Percentiles rank a stretch among this genome's conserved stretches.
Conservation (phyloP, 768 basidiomycete species). For the Boletus coccyginus region DNA sequence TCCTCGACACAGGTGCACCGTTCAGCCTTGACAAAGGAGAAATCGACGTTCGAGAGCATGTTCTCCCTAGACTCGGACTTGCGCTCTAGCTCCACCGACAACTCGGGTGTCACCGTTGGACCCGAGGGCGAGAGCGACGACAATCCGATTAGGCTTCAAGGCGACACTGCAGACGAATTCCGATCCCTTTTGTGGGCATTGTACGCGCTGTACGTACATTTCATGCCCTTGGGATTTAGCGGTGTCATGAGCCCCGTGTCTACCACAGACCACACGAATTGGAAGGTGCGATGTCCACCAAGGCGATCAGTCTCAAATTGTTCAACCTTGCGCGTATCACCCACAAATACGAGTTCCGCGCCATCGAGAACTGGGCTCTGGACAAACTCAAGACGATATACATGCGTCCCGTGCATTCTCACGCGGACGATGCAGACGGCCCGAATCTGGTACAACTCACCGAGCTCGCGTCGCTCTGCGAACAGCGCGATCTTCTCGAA, state of each 20-base stretch:
- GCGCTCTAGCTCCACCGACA: conserved; percentile 23
- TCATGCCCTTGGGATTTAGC: not conserved
- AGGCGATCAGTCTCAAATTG: conserved; percentile 43
- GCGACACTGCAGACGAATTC: conserved; percentile 49
- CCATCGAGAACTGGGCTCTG: conserved; percentile 45
- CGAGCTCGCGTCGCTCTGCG: conserved; percentile 51
- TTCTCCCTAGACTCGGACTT: conserved; percentile 40
- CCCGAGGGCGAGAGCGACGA: conserved; percentile 50
- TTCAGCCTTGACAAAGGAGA: conserved; percentile 42
- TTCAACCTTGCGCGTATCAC: conserved; percentile 48
- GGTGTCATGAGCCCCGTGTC: conserved; percentile 1
- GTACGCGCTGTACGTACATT: conserved; percentile 46
- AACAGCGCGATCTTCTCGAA: conserved; percentile 43
- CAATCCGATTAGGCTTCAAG: conserved; percentile 46
- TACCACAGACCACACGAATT: conserved; percentile 43
- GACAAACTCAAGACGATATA: conserved; percentile 40
- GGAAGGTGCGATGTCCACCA: conserved; percentile 40
- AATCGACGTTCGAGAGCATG: conserved; percentile 46
- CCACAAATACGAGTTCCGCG: conserved; percentile 46
- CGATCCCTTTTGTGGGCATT: conserved; percentile 53
- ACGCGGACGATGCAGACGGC: conserved; percentile 31
- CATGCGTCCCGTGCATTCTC: conserved; percentile 27
- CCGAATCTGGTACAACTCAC: conserved; percentile 48
- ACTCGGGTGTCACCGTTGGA: conserved; percentile 28
- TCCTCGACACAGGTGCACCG: conserved; percentile 34